Base-by-base conservation (phyloP, 1,139 yeast genomes). In the Kodamaea ohmeri region DNA sequence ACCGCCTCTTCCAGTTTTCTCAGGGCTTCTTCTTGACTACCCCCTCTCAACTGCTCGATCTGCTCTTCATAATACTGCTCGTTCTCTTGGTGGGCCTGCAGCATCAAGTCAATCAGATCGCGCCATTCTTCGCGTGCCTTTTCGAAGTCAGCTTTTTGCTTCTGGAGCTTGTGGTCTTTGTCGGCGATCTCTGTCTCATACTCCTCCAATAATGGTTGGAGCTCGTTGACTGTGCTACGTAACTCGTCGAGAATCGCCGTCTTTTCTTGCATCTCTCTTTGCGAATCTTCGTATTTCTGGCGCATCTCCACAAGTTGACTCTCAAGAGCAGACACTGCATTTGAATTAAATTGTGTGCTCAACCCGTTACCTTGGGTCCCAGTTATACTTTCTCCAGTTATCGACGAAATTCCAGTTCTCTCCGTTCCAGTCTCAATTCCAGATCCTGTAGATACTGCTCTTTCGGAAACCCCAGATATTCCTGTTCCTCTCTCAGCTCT, bases 101-200 rank as follows among this genome's bases (percentile, higher is more conserved):
- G 76, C 56, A 80, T 65, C 28, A 76, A 61, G 44, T 76, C 81
- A 39, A 80, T 67, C 25, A 78, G 78, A 35, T 70, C 75, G 37
- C 81, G 56, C 64, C 83, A 66, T 48, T 80, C 83, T 38, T 72
- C 74, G 29, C 83, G 60, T 32, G 81, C 83, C 13, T 58, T 54
- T 35, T 77, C 81, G 37, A 74, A 71, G 24, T 63, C 70, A n/a
- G 54, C 55, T 48, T 67, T 68, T 42, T 68, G 76, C 41, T 65
- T 70, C 12, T 51, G 46, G 37, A 76, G 56, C 44, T 67, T 69
- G 35, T 61, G 60, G 32, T 77, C 82, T 45, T 68, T 73, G 15
- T 68, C 69, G 0, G 53, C 51, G 31, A 73, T 44, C 35, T 65
- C 68, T 6, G 47, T 47, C 46, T 77, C 80, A 41, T 71, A 71